Conservation (phyloP, 257 asterid genomes). For the Salvia miltiorrhiza region DNA sequence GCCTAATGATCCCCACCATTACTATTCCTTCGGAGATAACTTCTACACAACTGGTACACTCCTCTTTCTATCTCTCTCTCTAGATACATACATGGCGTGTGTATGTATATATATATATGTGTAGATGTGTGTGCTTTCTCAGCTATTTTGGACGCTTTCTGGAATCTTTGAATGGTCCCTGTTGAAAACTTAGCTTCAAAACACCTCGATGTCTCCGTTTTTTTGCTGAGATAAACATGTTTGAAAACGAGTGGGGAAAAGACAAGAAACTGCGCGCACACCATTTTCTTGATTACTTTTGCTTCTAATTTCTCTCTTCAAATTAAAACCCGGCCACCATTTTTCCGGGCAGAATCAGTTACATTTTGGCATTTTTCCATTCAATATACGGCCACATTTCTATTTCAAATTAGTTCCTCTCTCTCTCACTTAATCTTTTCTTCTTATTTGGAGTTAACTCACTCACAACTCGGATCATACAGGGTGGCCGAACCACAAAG, state of each 20-base stretch:
- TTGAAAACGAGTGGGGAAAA: conserved; percentile 28
- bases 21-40: conserved; percentile 57
- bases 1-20: conserved; percentile 48
- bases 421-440: too few relatives aligned
- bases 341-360: neutral
- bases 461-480: conserved; percentile 22
- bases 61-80: neutral
- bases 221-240: conserved; percentile 36
- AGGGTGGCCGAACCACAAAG: conserved; percentile 54
- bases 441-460: neutral
- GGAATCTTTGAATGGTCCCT: conserved; percentile 16
- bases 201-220: conserved; percentile 44
- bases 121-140: neutral
- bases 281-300: neutral
- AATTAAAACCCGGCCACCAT: neutral
- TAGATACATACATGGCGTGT: neutral
- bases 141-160: conserved; percentile 16
- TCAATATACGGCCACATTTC: neutral
- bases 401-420: neutral
- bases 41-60: conserved; percentile 55
- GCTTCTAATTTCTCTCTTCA: neutral
- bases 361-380: conserved; percentile 21
- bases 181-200: neutral
- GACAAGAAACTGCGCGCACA: conserved; percentile 38
- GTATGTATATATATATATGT: neutral